Base-by-base conservation (phyloP, 352 stramenopile genomes). In the Phytopythium boreale region DNA sequence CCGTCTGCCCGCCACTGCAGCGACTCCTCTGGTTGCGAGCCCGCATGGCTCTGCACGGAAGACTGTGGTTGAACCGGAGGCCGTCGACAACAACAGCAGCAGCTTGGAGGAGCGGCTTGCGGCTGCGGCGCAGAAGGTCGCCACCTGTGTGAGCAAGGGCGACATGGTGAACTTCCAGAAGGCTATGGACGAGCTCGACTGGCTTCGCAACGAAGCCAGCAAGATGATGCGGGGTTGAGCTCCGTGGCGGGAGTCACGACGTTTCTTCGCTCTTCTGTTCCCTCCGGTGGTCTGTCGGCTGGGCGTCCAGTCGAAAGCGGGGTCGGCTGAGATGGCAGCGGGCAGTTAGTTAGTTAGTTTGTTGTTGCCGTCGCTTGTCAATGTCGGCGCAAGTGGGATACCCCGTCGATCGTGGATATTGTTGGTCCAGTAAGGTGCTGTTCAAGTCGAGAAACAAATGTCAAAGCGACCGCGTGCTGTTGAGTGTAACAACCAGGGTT, bases 161-260 rank as follows among this genome's bases (percentile, higher is more conserved):
- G 84, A 94, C 70, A 94, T 94, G 86, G 64, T 77, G 47, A 84
- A 80, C 37, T 94, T 92, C 76, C 79, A 94, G 66, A 75, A 81
- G 22, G 86, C 86, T 39, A 94, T 94, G 83, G 78, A 87, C 55
- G 83, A 92, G 63, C 68, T 94, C 26, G 86, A 92, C 57, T 84
- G 72, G 71, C 77, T 94, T 56, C 83, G 86, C 24, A 90, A 84
- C 61, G 86, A 94, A 66, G 83, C 83, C 41, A 94, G 69, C 66
- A 89, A 80, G 50, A 73, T 92, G 56, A 87, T 92, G 81, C 81
- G 75, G 20, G 77, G 74, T 49, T 92, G 74, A 87, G 47, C 62
- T 63, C 58, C 10, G 12, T 34, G 49, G 43, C 56, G 1, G 39
- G 27, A 53, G 22, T 53, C 47, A 24, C 47, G 47, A 53, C 22